Conservation (phyloP, 2,329 filamentous ascomycete genomes). For the Phaeoacremonium minimum region DNA sequence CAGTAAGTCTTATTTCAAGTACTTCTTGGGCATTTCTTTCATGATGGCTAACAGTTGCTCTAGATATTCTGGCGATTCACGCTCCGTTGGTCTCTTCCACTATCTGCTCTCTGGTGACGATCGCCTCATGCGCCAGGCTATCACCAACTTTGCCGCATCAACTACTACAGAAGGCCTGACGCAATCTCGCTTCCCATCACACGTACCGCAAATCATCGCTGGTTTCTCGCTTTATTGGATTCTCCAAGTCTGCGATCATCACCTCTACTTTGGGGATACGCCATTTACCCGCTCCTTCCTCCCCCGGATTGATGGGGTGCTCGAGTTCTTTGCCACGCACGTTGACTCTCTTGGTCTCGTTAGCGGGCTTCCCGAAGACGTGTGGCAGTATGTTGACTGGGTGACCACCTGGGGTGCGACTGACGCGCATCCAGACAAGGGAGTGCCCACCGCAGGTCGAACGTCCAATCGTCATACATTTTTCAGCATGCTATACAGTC, state of each 20-base stretch:
- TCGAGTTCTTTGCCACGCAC: constrained; percentile 24
- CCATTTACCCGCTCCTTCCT: constrained; percentile 22
- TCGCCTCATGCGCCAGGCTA: constrained; percentile 23
- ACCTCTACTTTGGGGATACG: constrained; percentile 26
- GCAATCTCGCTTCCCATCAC: constrained; percentile 27
- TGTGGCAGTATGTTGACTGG: constrained; percentile 33
- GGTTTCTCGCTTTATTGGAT: constrained; percentile 32
- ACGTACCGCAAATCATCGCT: constrained; percentile 28
- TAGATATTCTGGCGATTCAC: constrained; percentile 13
- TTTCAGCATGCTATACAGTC: constrained; percentile 32
- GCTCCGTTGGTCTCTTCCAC: constrained; percentile 21
- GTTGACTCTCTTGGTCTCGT: constrained; percentile 19
- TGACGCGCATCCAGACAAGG: constrained; percentile 20
- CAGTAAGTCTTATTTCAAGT: no score
- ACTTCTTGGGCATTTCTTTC: no score
- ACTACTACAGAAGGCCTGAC: constrained; percentile 22
- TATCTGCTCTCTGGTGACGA: constrained; percentile 24
- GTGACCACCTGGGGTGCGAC: constrained; percentile 16
- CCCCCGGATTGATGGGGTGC: constrained; percentile 26
- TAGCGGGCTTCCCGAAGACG: constrained; percentile 16
- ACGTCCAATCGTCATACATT: constrained; percentile 32
- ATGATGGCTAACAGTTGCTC: no score
- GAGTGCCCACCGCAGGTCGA: constrained; percentile 30
- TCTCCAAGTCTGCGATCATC: constrained; percentile 27
- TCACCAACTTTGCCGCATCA: constrained; percentile 18